phyloP scores from a whole-genome alignment of 495 filamentous ascomycete species.

The Penicillium cataractarum region DNA sequence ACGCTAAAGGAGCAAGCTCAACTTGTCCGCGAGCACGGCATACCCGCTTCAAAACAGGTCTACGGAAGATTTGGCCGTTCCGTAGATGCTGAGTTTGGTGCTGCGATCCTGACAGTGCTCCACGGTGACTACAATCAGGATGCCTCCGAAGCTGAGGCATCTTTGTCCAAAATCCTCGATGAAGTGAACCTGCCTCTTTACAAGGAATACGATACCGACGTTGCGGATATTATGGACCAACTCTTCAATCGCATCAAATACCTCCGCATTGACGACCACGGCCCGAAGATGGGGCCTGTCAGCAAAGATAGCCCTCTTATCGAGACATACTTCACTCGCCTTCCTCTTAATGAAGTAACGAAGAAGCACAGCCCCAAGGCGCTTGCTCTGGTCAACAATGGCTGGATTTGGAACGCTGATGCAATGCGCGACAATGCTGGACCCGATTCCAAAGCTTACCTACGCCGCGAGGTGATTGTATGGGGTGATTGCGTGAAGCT shows the following conservation, averaged over 20 bases:
- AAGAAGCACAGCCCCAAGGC: constrained; percentile 74
- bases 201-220: constrained; percentile 84
- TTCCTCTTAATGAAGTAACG: constrained; percentile 79
- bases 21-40: constrained; percentile 62
- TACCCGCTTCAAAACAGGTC: constrained; percentile 69
- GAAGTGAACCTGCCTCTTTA: constrained; percentile 87
- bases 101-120: constrained; percentile 67
- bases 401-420: constrained; percentile 98
- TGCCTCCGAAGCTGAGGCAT: constrained; percentile 49
- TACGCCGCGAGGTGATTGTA: constrained; percentile 92
- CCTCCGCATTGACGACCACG: constrained; percentile 84
- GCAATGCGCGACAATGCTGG: constrained; percentile 94
- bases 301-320: constrained; percentile 77
- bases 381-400: constrained; percentile 90
- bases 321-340: constrained; percentile 92
- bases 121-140: constrained; percentile 68
- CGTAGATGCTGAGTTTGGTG: constrained; percentile 67
- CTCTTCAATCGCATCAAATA: constrained; percentile 94
- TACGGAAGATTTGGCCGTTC: constrained; percentile 76
- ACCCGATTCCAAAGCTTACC: constrained; percentile 82
- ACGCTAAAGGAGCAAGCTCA: constrained; percentile 62
- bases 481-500: constrained; percentile 99
- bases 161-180: constrained; percentile 68
- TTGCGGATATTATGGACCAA: constrained; percentile 82
- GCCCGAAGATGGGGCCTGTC: constrained; percentile 84